Base-by-base conservation (phyloP, 345 rosid genomes). In the Anacardium occidentale region DNA sequence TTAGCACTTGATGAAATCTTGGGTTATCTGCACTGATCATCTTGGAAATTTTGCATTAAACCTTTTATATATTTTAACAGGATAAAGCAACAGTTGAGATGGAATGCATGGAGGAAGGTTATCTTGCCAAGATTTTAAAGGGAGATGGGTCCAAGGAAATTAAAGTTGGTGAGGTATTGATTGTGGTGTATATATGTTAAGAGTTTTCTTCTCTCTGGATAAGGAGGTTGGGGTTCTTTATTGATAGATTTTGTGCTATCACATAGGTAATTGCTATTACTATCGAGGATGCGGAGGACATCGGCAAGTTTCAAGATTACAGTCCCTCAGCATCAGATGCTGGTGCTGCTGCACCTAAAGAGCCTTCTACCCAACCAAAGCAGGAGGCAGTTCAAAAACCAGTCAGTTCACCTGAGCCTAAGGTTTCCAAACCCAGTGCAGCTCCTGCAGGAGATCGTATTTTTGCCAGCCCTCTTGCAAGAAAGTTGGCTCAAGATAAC, bases 61-160 rank as follows among this genome's bases (percentile, higher is more conserved):
- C 57, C 62, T 55, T 32, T 51, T 61, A 29, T 25, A 80, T 26
- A 69, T 76, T 40, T 69, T 77, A 26, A 48, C 71, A 94, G 98
- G 98, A 94, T 74, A 94, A 94, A 83, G 97, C 98, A 62, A 94
- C 98, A 2, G 97, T 92, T 47, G 97, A 94, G 87, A 88, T 94
- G 98, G 98, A 94, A 83, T 89, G 98, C 83, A 94, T 94, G 98
- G 98, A 94, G 77, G 98, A 94, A 74, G 98, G 98, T 55, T 95
- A 77, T 74, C 98, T 95, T 64, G 98, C 98, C 71, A 95, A 89
- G 89, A 95, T 95, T 76, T 44, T 92, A 75, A 85, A 88, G 75
- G 91, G 83, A 60, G 99, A 92, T 22, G 99, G 97, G n/a, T 68
- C 96, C 50, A 92, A 89, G 79, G 97, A 86, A 82, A 91, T 95